Evolutionary conservation across 2,329 filamentous ascomycete species (phyloP).

Genomic region (Fusarium circinatum): DNA sequence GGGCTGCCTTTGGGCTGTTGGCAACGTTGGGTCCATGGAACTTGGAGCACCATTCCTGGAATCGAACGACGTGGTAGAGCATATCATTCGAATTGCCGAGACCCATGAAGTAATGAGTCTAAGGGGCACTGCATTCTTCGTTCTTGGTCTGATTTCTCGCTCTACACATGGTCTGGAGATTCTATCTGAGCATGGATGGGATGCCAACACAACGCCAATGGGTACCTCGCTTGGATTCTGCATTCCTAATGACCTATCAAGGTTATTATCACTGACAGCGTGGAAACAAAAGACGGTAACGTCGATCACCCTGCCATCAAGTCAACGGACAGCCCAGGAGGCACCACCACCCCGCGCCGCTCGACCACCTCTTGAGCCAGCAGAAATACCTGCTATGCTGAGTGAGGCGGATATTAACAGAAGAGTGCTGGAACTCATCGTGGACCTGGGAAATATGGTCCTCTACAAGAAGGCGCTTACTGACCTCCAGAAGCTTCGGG

Average conservation of each 20-base stretch:
- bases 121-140: slow-evolving; percentile 95
- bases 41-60: slow-evolving; percentile 94
- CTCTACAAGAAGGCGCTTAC: slow-evolving; percentile 86
- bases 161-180: slow-evolving; percentile 94
- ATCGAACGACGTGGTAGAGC: slow-evolving; percentile 85
- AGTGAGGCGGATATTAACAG: slow-evolving; percentile 74
- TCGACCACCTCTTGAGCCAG: slow-evolving; percentile 56
- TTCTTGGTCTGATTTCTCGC: slow-evolving; percentile 89
- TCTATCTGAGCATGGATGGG: slow-evolving; percentile 89
- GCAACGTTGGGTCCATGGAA: slow-evolving; percentile 98
- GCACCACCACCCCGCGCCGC: slow-evolving; percentile 56
- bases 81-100: slow-evolving; percentile 90
- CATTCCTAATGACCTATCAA: slow-evolving; percentile 80
- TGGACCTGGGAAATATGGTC: slow-evolving; percentile 92
- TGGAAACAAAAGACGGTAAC: slow-evolving; percentile 66
- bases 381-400: slow-evolving; percentile 56
- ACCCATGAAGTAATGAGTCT: slow-evolving; percentile 89
- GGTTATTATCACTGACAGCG: slow-evolving; percentile 76
- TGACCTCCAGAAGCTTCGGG: slow-evolving; percentile 83
- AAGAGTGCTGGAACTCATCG: slow-evolving; percentile 84
- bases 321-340: slow-evolving; percentile 63
- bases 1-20: slow-evolving; percentile 96
- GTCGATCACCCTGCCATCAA: slow-evolving; percentile 58
- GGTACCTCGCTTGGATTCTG: slow-evolving; percentile 89
- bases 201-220: slow-evolving; percentile 84